Evolutionary conservation across 148 eudicot genomes (phyloP).

Genomic region (Nepenthes gracilis): DNA sequence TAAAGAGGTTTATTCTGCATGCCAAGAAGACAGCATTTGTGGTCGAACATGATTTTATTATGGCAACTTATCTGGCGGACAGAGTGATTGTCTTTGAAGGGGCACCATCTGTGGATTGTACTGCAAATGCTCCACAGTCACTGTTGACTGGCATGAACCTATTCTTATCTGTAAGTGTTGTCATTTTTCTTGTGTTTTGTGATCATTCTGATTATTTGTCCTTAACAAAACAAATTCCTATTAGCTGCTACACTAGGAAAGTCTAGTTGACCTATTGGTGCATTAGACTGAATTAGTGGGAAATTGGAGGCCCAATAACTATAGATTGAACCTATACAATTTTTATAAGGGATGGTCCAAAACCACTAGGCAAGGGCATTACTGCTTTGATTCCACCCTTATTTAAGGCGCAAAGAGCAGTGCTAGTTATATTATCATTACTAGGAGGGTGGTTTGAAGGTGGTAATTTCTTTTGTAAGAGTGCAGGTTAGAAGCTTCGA

Average conservation of each 20-base stretch:
- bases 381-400: no score
- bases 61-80: constrained; percentile 96
- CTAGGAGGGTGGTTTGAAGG: no score
- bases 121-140: constrained; percentile 85
- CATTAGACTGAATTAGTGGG: no score
- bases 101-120: constrained; percentile 69
- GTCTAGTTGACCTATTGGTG: no score
- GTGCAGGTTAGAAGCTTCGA: no score
- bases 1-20: constrained; percentile 90
- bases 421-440: no score
- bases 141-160: constrained; percentile 87
- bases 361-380: no score
- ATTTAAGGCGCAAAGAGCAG: no score
- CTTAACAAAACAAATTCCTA: not conserved
- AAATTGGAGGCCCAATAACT: no score
- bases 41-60: constrained; percentile 94
- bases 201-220: not conserved
- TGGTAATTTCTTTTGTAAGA: no score
- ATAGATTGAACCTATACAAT: no score
- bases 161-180: constrained; percentile 68
- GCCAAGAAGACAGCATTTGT: constrained; percentile 95
- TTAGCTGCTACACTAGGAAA: not conserved
- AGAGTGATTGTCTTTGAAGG: constrained; percentile 92
- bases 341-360: no score
- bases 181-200: not conserved